Base-by-base conservation (phyloP, 257 asterid species). In the Nicotiana noctiflora region DNA sequence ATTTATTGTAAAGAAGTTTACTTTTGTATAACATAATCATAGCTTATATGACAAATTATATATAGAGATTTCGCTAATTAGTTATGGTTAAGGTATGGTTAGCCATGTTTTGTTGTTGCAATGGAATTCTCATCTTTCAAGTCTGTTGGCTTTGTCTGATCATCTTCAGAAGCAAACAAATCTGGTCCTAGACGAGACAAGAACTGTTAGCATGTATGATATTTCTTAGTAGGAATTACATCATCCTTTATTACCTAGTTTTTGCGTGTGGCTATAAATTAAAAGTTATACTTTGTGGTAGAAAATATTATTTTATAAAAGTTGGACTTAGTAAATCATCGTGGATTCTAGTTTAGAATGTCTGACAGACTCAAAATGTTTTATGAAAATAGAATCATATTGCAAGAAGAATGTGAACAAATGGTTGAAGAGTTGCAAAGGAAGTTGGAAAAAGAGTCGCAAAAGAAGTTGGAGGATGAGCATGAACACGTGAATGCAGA, bases 181-280 rank as follows among this genome's bases (percentile, higher is more conserved):
- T 82, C 85, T 95, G 51, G 93, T 90, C 82, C 99, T 89, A 87
- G 99, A 95, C 90, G 99, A 95, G 88, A 95, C 98, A 93, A 88
- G 97, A 93, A 86, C 76, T 95, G 72, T 97, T 92, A 97, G 99
- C 93, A 90, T 27, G 87, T 86, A 13, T 80, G n/a, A 72, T 86
- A 80, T 85, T 21, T 72, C 37, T 44, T 72, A 6, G 31, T 72
- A 51, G 77, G 15, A 72, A 44, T 23, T 72, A 57, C 37, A 46
- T 72, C 40, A 15, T 72, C 23, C 14, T 44, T 46, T 21, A 7
- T 72, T 37, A 37, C 9, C 44, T 37, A 1, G 9, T 37, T 37
- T 37, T 6, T 37, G 44, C 9, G 44, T 37, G 44, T 37, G 44
- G n/a, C 8, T 37, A 37, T 6, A 37, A 37, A 6, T 37, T 37